Percentiles rank a stretch among this genome's conserved stretches.
Conservation (phyloP, 1,139 yeast species). For the Scheffersomyces titani region DNA sequence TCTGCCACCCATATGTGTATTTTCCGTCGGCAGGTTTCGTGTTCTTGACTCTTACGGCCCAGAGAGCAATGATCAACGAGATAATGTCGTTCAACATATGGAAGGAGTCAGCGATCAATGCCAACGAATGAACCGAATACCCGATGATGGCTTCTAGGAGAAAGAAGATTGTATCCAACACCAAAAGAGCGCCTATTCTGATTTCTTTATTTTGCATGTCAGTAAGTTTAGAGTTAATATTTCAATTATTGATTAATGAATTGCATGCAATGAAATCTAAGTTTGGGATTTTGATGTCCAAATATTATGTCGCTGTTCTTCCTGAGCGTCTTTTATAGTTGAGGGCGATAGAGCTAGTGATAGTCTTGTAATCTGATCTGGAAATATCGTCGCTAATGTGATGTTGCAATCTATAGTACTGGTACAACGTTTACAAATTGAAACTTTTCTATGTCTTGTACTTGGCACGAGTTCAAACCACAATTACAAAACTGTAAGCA, state of each 20-base stretch:
- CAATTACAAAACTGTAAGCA: neutral
- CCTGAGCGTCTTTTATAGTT: neutral
- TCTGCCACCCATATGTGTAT: constrained; percentile 94
- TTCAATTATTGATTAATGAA: neutral
- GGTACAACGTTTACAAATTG: neutral
- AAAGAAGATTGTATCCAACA: constrained; percentile 80
- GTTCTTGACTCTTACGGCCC: constrained; percentile 94
- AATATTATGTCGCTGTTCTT: neutral
- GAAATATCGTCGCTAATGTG: neutral
- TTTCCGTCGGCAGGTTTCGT: constrained; percentile 80
- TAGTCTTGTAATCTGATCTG: neutral
- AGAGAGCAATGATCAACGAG: constrained; percentile 83
- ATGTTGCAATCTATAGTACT: neutral
- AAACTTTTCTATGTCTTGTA: neutral
- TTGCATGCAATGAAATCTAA: neutral
- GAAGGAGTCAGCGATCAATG: constrained; percentile 92
- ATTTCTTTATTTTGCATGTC: constrained; percentile 60
- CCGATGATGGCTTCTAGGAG: constrained; percentile 83
- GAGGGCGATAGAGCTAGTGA: neutral
- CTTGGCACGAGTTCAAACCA: too few species aligned
- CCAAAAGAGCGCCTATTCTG: constrained; percentile 71
- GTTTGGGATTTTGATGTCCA: neutral
- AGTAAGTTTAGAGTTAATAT: neutral
- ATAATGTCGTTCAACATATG: constrained; percentile 96
- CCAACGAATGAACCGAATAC: constrained; percentile 87